Base-by-base conservation (phyloP, 2,329 filamentous ascomycete genomes). In the Diaporthe capsici region DNA sequence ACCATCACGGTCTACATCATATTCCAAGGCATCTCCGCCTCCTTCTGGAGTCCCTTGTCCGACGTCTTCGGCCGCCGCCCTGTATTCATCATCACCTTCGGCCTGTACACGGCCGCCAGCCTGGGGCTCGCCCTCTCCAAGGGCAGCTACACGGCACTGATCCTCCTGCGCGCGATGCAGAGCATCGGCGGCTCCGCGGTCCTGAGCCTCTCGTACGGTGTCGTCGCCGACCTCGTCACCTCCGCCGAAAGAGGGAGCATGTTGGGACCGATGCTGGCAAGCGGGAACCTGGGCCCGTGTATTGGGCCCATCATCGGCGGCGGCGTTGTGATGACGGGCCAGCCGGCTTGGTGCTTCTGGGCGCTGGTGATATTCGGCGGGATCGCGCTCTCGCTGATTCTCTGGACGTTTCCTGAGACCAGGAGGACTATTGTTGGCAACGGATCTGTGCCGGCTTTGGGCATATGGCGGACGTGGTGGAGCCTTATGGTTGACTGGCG, bases 221-320 rank as follows among this genome's bases (percentile, higher is more conserved):
- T 94, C 4, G 89, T 95, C 10, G 91, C 92, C 0, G 94, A 95
- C 79, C 87, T 94, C 9, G 88, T 91, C 0, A 90, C 91, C 0
- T 90, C 88, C 34, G 87, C 89, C 0, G 92, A 95, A 81, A 86
- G 94, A 77, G 94, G 94, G 1, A 88, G 87, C 57, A 94, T 93
- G 79, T 91, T 95, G 83, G 92, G 90, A 51, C 89, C 91, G 77
- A 89, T 90, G 55, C 88, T 88, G 44, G 86, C 86, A 15, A 90
- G 87, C 20, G 83, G 87, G 28, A 89, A 90, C 2, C 80, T 92
- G 28, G 87, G 87, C 1, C 75, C 77, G 8, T 74, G 61, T 28
- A 73, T 77, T 4, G 76, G 73, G 7, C 77, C 77, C 1, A 61
- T 77, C n/a, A 72, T 78, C 12, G 76, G 76, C 70, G 74, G 70